These are phyloP conservation scores for Euclidium syriacum DNA, from an alignment of 345 rosid genomes.

Conservation along the genomic window DNA sequence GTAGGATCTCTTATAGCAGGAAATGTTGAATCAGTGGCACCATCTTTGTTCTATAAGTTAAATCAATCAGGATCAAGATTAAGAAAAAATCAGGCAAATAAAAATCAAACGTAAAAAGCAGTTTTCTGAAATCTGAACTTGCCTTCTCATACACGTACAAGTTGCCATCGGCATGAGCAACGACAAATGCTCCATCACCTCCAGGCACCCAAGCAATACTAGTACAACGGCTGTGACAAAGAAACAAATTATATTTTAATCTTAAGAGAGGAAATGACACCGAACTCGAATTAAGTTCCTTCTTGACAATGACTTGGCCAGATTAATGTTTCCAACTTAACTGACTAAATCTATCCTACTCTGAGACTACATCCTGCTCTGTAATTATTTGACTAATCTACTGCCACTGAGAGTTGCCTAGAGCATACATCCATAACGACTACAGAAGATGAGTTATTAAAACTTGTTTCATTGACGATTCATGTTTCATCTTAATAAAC, in stretches of 20 bases:
- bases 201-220: slow-evolving; percentile 96
- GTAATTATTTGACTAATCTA: background rate
- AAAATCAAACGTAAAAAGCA: slow-evolving; percentile 3
- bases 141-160: slow-evolving; percentile 95
- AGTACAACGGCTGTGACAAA: slow-evolving; percentile 77
- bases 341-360: background rate
- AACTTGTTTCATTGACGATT: background rate
- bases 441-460: background rate
- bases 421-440: background rate
- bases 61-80: slow-evolving; percentile 1
- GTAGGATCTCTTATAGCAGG: slow-evolving; percentile 80
- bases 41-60: slow-evolving; percentile 69
- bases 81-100: slow-evolving; percentile 1
- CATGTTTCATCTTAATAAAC: background rate
- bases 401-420: background rate
- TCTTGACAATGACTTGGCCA: background rate
- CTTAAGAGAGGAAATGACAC: background rate
- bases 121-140: slow-evolving; percentile 34
- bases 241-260: slow-evolving; percentile 14
- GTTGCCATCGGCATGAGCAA: slow-evolving; percentile 98
- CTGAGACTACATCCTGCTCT: background rate
- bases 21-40: slow-evolving; percentile 90
- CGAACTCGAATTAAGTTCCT: background rate
- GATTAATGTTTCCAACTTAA: background rate
- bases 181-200: slow-evolving; percentile 88